Base-by-base conservation (phyloP, 108 stramenopile species). In the Hondaea fermentalgiana region DNA sequence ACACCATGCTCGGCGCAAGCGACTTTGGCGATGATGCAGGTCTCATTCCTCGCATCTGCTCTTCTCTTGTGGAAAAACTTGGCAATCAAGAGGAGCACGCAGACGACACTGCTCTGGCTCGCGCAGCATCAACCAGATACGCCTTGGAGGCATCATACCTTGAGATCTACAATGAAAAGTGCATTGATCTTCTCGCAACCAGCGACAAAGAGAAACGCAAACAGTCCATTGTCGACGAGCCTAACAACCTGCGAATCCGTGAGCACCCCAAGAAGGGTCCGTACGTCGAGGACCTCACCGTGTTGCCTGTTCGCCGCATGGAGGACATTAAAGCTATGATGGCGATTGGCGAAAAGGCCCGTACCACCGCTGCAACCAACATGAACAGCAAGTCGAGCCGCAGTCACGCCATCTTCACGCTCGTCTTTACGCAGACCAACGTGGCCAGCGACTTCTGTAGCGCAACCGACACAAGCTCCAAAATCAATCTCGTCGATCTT, bases 281-380 rank as follows among this genome's bases (percentile, higher is more conserved):
- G 12, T 83, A 90, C 5, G 93, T 93, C 57, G 49, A 88, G 44
- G 93, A 92, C 21, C 90, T 93, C 23, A 92, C 51, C 45, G 29
- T 88, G 35, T 57, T 90, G 25, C 90, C 90, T 5, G 88, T 93
- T 28, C 35, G 23, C 14, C 47, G 57, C 87, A 58, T 90, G 91
- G 92, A 93, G 21, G 91, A 23, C 72, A 91, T 57, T 28, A 72
- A 28, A 21, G 76, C 53, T 5, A 53, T 25, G 29, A 71, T 23
- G 91, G 17, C 49, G 12, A 28, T 90, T 17, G 72, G 89, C 21
- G 23, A 5, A 4, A 28, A 60, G 25, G 28, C 47, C 4, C 57
- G 89, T 0, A 49, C 83, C 23, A 60, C 60, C 29, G 89, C 72
- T 16, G 28, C 87, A 10, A 90, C 89, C 5, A 5, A 59, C 44